A percentile compares a stretch with the other conserved stretches of the same genome.
phyloP scores from a whole-genome alignment of 768 basidiomycete genomes.

The Suillus plorans region DNA sequence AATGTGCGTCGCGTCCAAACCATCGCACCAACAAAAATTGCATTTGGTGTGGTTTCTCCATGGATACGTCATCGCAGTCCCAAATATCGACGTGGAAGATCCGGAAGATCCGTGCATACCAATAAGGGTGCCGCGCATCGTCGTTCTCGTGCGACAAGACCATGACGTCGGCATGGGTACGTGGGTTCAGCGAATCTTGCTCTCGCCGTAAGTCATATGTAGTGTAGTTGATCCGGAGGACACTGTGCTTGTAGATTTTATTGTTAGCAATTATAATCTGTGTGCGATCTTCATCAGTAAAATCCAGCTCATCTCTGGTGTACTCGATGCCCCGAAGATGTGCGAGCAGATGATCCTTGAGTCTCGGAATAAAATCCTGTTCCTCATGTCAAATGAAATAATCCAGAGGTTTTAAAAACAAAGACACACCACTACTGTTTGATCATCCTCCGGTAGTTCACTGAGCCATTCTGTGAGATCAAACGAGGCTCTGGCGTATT shows the following conservation, averaged over 20 bases:
- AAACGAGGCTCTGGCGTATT: background rate
- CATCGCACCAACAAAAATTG: slow-evolving; percentile 46
- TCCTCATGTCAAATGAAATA: slow-evolving; percentile 26
- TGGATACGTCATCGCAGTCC: background rate
- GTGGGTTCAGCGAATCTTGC: slow-evolving; percentile 30
- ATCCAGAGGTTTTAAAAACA: background rate
- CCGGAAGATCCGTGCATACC: slow-evolving; percentile 36
- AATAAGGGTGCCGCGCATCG: slow-evolving; percentile 30
- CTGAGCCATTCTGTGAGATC: slow-evolving; percentile 16
- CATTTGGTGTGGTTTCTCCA: slow-evolving; percentile 17
- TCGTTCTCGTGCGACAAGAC: slow-evolving; percentile 24
- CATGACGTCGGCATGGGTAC: slow-evolving; percentile 36
- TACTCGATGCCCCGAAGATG: slow-evolving; percentile 6
- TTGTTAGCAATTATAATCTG: slow-evolving; percentile 26
- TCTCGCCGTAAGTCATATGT: slow-evolving; percentile 26
- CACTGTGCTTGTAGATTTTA: slow-evolving; percentile 32
- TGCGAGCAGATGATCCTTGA: slow-evolving; percentile 13
- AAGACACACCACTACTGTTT: slow-evolving; percentile 18
- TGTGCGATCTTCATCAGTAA: slow-evolving; percentile 20
- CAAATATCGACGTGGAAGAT: slow-evolving; percentile 29
- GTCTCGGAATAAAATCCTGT: slow-evolving; percentile 31
- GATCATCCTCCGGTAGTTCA: slow-evolving; percentile 19
- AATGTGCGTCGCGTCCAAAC: slow-evolving; percentile 30
- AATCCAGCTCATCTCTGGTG: slow-evolving; percentile 15
- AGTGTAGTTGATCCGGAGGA: slow-evolving; percentile 32